Evolutionary conservation across 306 rosid species (phyloP).

Genomic region (Dryas octopetala): DNA sequence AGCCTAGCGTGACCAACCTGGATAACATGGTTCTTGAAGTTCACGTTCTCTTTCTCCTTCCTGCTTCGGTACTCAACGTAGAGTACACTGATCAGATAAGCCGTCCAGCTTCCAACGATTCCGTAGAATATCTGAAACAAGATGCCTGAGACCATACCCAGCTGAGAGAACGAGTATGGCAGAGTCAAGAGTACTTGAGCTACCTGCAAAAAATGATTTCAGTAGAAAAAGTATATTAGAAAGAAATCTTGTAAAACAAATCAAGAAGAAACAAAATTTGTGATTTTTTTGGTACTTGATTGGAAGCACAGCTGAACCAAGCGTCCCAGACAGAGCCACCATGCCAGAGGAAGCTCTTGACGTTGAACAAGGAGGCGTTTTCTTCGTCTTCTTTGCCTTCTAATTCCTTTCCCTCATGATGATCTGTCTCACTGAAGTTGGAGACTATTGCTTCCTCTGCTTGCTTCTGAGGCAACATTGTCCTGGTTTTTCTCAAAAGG

Average conservation of each 20-base stretch:
- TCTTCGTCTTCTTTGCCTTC: conserved; percentile 29
- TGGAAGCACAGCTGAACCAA: conserved; percentile 98
- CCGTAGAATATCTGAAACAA: conserved; percentile 84
- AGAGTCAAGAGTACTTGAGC: conserved; percentile 94
- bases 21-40: conserved; percentile 92
- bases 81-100: conserved; percentile 90
- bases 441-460: conserved; percentile 90
- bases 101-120: conserved; percentile 94
- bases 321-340: conserved; percentile 99
- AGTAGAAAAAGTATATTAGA: no score
- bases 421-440: conserved; percentile 56
- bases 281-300: conserved; percentile 51
- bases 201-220: conserved; percentile 44
- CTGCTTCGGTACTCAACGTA: conserved; percentile 77
- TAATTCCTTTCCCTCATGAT: conserved; percentile 39
- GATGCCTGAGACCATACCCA: conserved; percentile 84
- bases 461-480: conserved; percentile 84
- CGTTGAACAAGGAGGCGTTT: conserved; percentile 44
- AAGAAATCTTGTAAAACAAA: neutral
- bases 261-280: neutral
- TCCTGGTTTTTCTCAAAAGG: conserved; percentile 14
- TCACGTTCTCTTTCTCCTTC: conserved; percentile 90
- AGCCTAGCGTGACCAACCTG: conserved; percentile 53
- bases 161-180: conserved; percentile 98
- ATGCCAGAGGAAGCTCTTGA: conserved; percentile 84